These are phyloP conservation scores for Bolboschoenoplectus hybrid DNA, from an alignment of 202 grass and related monocot genomes.

Conservation along the genomic window DNA sequence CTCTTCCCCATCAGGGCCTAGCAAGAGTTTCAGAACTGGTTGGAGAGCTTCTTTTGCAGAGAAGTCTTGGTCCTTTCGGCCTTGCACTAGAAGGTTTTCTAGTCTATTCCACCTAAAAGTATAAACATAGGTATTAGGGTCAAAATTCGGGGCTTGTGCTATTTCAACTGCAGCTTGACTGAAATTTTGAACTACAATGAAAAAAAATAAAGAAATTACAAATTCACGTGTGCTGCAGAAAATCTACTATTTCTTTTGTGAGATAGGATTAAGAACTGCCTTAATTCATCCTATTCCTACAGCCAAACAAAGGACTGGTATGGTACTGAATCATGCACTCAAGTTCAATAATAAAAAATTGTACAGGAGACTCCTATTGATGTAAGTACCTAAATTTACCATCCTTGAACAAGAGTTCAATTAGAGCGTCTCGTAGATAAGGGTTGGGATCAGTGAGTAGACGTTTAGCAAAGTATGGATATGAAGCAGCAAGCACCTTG, in stretches of 20 bases:
- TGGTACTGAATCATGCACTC: slow-evolving; percentile 9
- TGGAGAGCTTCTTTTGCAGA: slow-evolving; percentile 89
- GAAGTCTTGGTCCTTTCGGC: slow-evolving; percentile 89
- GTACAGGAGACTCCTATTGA: slow-evolving; percentile 34
- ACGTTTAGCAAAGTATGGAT: slow-evolving; percentile 98
- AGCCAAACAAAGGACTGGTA: background rate
- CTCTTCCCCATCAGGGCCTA: slow-evolving; percentile 77
- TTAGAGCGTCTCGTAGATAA: slow-evolving; percentile 96
- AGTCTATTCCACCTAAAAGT: slow-evolving; percentile 92
- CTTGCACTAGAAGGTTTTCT: slow-evolving; percentile 98
- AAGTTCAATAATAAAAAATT: slow-evolving; percentile 26
- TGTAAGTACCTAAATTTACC: slow-evolving; percentile 82
- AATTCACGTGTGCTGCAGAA: background rate
- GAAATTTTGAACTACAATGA: background rate
- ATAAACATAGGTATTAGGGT: slow-evolving; percentile 33
- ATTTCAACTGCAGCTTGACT: background rate
- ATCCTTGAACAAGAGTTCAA: slow-evolving; percentile 98
- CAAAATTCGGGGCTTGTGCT: slow-evolving; percentile 9
- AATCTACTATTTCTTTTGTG: background rate
- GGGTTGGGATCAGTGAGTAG: slow-evolving; percentile 96
- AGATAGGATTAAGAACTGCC: background rate
- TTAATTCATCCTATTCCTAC: slow-evolving; percentile 6
- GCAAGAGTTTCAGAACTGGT: slow-evolving; percentile 84
- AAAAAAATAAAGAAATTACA: background rate
- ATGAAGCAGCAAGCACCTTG: slow-evolving; percentile 97